Percentiles rank a stretch among this genome's conserved stretches.
phyloP scores from a whole-genome alignment of 352 stramenopile genomes.

The Saprolegnia diclina region DNA sequence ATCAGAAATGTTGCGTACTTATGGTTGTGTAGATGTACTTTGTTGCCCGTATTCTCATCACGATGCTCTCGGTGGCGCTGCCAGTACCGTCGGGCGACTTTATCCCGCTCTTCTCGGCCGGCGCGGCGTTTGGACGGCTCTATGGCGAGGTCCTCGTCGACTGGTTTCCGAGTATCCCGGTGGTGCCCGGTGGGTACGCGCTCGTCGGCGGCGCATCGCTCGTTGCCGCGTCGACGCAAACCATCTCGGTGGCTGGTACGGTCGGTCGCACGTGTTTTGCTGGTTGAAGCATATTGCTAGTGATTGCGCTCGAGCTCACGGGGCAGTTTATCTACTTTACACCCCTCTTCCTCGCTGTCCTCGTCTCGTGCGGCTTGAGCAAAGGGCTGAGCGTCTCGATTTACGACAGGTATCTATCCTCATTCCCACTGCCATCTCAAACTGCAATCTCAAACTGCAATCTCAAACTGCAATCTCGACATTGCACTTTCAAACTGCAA shows the following conservation, averaged over 20 bases:
- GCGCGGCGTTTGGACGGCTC: constrained; percentile 68
- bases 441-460: constrained; percentile 26
- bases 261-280: neutral
- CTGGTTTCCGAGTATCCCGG: constrained; percentile 33
- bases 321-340: constrained; percentile 75
- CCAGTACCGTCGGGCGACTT: constrained; percentile 74
- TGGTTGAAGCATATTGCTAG: constrained; percentile 25
- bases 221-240: constrained; percentile 57
- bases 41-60: constrained; percentile 58
- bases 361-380: constrained; percentile 57
- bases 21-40: constrained; percentile 54
- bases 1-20: too few relatives aligned
- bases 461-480: neutral
- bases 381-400: constrained; percentile 66
- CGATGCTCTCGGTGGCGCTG: constrained; percentile 53
- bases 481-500: too few relatives aligned
- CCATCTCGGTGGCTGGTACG: constrained; percentile 56
- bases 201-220: constrained; percentile 74
- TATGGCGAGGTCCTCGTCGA: constrained; percentile 56
- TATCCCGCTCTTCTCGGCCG: constrained; percentile 79
- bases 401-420: constrained; percentile 70
- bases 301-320: constrained; percentile 86
- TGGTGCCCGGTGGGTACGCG: constrained; percentile 69
- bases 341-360: constrained; percentile 66
- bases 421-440: constrained; percentile 35